phyloP scores from a whole-genome alignment of 148 eudicot genomes.

The Gaultheria prostrata region DNA sequence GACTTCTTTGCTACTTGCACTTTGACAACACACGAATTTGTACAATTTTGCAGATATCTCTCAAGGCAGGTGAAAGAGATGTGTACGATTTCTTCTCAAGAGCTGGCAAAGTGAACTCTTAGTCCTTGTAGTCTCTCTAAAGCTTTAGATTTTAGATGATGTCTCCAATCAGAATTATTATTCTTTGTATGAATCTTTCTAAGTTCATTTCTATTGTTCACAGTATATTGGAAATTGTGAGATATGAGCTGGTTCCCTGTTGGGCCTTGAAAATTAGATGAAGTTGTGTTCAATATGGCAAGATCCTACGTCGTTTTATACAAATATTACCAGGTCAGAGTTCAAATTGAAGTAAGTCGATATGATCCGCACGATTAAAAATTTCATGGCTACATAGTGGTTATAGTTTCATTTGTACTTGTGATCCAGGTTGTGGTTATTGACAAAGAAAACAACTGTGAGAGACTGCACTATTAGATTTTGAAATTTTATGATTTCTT shows the following conservation, averaged over 20 bases:
- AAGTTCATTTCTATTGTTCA: not conserved
- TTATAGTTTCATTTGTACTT: too few relatives aligned
- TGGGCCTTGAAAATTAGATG: too few relatives aligned
- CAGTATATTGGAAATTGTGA: not conserved
- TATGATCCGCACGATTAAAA: too few relatives aligned
- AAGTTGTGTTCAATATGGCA: too few relatives aligned
- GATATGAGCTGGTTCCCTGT: not conserved
- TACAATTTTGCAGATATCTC: conserved; percentile 52
- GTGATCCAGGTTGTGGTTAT: too few relatives aligned
- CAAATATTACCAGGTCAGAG: too few relatives aligned
- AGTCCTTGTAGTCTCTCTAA: not conserved
- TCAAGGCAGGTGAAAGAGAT: conserved; percentile 90
- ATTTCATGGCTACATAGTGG: too few relatives aligned
- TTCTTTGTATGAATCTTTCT: not conserved
- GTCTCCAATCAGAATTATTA: not conserved
- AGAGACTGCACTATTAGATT: too few relatives aligned
- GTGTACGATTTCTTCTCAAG: conserved; percentile 84
- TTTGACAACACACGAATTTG: not conserved
- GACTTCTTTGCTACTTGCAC: conserved; percentile 5
- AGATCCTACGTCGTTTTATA: too few relatives aligned
- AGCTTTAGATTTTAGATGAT: not conserved
- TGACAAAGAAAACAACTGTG: too few relatives aligned
- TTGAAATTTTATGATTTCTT: too few relatives aligned
- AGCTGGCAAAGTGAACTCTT: conserved; percentile 71
- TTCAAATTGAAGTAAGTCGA: too few relatives aligned